Percentiles rank a stretch among this genome's conserved stretches.
Conservation (phyloP, 2,329 filamentous ascomycete genomes). For the Bipolaris bicolor region DNA sequence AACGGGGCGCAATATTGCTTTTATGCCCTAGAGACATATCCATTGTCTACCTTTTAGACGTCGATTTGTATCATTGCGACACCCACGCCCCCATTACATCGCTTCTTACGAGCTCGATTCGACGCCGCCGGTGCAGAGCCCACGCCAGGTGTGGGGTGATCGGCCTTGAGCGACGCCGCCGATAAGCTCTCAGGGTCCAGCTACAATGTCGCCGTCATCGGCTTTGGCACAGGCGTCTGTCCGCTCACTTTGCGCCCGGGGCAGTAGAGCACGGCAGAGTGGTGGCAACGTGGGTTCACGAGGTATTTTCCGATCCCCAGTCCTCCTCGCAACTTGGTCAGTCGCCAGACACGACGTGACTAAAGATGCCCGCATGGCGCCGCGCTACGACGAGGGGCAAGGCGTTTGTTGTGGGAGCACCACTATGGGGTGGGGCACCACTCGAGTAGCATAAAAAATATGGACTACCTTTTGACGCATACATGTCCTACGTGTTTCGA, state of each 20-base stretch:
- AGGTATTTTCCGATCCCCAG: constrained; percentile 36
- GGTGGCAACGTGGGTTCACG: constrained; percentile 24
- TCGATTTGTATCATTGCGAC: background rate
- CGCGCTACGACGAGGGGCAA: constrained; percentile 23
- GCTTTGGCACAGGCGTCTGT: constrained; percentile 27
- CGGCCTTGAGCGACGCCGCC: constrained; percentile 19
- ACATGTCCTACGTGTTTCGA: constrained; percentile 15
- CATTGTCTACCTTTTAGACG: constrained; percentile 10
- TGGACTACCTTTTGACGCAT: constrained; percentile 26
- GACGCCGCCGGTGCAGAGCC: constrained; percentile 20
- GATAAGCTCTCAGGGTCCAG: constrained; percentile 35
- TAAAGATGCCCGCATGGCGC: constrained; percentile 8
- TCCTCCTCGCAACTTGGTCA: constrained; percentile 8
- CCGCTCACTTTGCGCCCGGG: constrained; percentile 24
- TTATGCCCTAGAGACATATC: constrained; percentile 2
- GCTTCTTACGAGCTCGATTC: constrained; percentile 8
- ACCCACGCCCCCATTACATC: constrained; percentile 15
- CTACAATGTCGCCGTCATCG: constrained; percentile 46
- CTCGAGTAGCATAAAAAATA: constrained; percentile 35
- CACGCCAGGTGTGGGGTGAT: constrained; percentile 31
- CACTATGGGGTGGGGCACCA: constrained; percentile 37
- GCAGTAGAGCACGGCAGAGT: constrained; percentile 14
- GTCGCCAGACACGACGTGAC: background rate
- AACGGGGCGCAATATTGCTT: constrained; percentile 9
- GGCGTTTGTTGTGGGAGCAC: constrained; percentile 10